phyloP scores from a whole-genome alignment of 208 protist genomes.

The Trypanosomatidae sp. region DNA sequence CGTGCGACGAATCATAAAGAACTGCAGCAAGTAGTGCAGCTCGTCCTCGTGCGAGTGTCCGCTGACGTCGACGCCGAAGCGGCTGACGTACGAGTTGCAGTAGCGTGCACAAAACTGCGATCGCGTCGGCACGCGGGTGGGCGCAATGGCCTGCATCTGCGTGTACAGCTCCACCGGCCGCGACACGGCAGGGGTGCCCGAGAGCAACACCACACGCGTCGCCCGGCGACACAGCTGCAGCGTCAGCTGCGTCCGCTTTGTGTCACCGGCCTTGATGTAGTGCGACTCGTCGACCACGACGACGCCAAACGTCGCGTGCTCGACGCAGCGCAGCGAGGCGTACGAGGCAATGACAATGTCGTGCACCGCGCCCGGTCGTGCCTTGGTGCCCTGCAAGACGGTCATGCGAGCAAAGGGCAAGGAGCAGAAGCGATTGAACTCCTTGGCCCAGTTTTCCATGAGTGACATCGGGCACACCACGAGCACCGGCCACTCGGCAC shows the following conservation, averaged over 20 bases:
- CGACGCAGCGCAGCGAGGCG: constrained; percentile 56
- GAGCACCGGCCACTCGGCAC: constrained; percentile 91
- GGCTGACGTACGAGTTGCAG: constrained; percentile 79
- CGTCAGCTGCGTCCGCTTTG: constrained; percentile 69
- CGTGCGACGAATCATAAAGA: constrained; percentile 90
- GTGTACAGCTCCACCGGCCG: constrained; percentile 93
- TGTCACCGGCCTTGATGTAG: constrained; percentile 85
- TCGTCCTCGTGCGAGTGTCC: constrained; percentile 84
- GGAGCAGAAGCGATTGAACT: constrained; percentile 76
- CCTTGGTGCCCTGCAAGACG: constrained; percentile 44
- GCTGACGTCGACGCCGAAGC: constrained; percentile 54
- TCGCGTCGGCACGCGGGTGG: constrained; percentile 29
- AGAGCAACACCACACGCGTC: constrained; percentile 79
- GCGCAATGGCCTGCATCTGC: constrained; percentile 80
- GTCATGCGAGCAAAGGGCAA: constrained; percentile 65
- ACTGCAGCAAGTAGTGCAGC: constrained; percentile 79
- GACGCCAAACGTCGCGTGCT: constrained; percentile 54
- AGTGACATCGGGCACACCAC: constrained; percentile 89
- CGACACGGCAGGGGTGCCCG: constrained; percentile 88
- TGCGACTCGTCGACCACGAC: constrained; percentile 95
- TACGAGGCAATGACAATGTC: constrained; percentile 77
- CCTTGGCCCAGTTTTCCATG: constrained; percentile 87
- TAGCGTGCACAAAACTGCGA: constrained; percentile 88
- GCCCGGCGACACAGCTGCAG: constrained; percentile 67
- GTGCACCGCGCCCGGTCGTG: constrained; percentile 13